phyloP scores from a whole-genome alignment of 2,329 filamentous ascomycete genomes.

The Phyllosticta ampelicida region DNA sequence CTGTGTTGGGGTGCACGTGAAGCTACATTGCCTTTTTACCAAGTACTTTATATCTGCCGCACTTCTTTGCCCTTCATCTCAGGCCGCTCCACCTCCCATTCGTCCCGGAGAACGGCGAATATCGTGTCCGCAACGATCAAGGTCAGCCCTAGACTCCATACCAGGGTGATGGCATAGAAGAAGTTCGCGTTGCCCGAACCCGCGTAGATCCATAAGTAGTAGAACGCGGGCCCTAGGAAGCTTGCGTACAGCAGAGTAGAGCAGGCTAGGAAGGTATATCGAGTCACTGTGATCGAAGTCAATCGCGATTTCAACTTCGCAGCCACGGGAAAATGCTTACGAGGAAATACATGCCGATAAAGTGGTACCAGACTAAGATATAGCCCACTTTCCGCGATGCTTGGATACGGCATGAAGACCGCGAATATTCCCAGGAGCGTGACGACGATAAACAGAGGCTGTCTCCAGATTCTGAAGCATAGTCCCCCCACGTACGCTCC shows the following conservation, averaged over 20 bases:
- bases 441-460: constrained; percentile 76
- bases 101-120: constrained; percentile 81
- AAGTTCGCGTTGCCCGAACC: constrained; percentile 98
- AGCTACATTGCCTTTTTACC: not conserved
- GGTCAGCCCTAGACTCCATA: constrained; percentile 87
- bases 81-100: constrained; percentile 85
- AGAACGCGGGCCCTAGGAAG: constrained; percentile 86
- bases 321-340: constrained; percentile 33
- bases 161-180: constrained; percentile 98
- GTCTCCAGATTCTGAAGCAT: constrained; percentile 68
- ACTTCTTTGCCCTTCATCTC: constrained; percentile 84
- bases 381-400: constrained; percentile 77
- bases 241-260: constrained; percentile 78
- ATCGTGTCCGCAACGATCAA: constrained; percentile 78
- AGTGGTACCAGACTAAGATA: constrained; percentile 76
- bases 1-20: not conserved
- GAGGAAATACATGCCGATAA: constrained; percentile 82
- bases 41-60: constrained; percentile 57
- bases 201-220: constrained; percentile 96
- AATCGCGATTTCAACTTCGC: constrained; percentile 10
- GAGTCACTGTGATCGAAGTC: constrained; percentile 52
- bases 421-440: constrained; percentile 82
- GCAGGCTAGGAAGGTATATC: constrained; percentile 80
- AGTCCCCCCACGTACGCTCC: constrained; percentile 81
- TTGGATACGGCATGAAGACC: constrained; percentile 95